phyloP scores from a whole-genome alignment of 2,329 filamentous ascomycete genomes.

The Zymoseptoria crescenta region DNA sequence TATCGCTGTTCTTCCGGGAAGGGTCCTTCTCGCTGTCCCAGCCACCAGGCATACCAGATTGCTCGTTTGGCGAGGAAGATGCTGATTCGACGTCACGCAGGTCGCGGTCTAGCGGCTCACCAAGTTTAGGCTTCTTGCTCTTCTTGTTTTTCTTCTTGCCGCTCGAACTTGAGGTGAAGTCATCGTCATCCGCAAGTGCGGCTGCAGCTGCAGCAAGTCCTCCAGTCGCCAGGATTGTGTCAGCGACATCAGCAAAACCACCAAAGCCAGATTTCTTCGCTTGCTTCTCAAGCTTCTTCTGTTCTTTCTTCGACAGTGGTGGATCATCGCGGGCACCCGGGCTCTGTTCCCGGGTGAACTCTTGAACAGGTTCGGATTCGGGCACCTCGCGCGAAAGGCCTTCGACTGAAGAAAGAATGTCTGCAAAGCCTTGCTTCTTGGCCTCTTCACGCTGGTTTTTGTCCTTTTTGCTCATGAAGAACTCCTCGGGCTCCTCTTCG shows the following conservation, averaged over 20 bases:
- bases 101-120: slow-evolving; percentile 29
- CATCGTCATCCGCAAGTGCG: slow-evolving; percentile 15
- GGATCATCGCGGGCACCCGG: slow-evolving; percentile 3
- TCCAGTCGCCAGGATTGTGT: slow-evolving; percentile 21
- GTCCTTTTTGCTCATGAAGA: slow-evolving; percentile 28
- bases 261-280: slow-evolving; percentile 5
- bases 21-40: slow-evolving; percentile 20
- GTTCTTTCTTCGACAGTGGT: slow-evolving; percentile 18
- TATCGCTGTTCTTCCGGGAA: slow-evolving; percentile 15
- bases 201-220: slow-evolving; percentile 21
- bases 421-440: slow-evolving; percentile 20
- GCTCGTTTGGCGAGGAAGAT: slow-evolving; percentile 1
- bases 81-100: slow-evolving; percentile 21
- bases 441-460: slow-evolving; percentile 38
- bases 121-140: slow-evolving; percentile 33
- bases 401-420: slow-evolving; percentile 4
- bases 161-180: slow-evolving; percentile 13
- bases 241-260: slow-evolving; percentile 25
- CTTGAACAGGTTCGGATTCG: slow-evolving; percentile 1
- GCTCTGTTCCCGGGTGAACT: not conserved
- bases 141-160: slow-evolving; percentile 28
- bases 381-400: slow-evolving; percentile 4
- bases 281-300: slow-evolving; percentile 21
- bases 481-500: slow-evolving; percentile 22
- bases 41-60: slow-evolving; percentile 21